phyloP scores from a whole-genome alignment of 225 moss, liverwort and hornwort genomes.

The Climacium dendroides region DNA sequence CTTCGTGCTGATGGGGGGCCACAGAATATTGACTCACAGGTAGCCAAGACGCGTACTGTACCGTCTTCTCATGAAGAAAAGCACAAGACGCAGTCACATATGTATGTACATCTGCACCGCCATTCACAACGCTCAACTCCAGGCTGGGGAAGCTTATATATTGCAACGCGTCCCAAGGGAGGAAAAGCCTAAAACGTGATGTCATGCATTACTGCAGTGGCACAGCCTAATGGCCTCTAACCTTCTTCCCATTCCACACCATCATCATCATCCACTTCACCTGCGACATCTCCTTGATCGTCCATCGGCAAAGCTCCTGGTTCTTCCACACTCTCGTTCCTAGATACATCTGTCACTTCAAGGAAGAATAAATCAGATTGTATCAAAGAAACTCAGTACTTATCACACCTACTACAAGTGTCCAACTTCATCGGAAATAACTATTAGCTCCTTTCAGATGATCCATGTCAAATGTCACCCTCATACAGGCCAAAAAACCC shows the following conservation, averaged over 20 bases:
- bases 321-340: conserved; percentile 7
- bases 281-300: conserved; percentile 27
- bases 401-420: background rate
- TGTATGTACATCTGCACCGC: background rate
- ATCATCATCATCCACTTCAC: conserved; percentile 49
- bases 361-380: background rate
- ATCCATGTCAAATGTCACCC: background rate
- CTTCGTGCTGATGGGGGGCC: background rate
- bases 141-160: background rate
- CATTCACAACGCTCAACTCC: background rate
- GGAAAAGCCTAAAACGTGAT: background rate
- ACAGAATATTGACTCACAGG: no score
- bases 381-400: background rate
- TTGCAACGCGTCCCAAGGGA: background rate
- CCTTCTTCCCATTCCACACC: conserved; percentile 91
- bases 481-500: background rate
- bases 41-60: background rate
- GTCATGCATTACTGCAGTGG: background rate
- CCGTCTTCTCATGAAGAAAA: background rate
- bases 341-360: conserved; percentile 7
- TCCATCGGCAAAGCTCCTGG: conserved; percentile 15
- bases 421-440: background rate
- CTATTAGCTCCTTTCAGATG: background rate
- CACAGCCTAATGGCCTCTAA: background rate
- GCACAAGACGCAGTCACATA: background rate